Evolutionary conservation across 768 basidiomycete genomes (phyloP), one percentile per base, ranked within the genome.

Genomic region (Myochromella boudieri): DNA sequence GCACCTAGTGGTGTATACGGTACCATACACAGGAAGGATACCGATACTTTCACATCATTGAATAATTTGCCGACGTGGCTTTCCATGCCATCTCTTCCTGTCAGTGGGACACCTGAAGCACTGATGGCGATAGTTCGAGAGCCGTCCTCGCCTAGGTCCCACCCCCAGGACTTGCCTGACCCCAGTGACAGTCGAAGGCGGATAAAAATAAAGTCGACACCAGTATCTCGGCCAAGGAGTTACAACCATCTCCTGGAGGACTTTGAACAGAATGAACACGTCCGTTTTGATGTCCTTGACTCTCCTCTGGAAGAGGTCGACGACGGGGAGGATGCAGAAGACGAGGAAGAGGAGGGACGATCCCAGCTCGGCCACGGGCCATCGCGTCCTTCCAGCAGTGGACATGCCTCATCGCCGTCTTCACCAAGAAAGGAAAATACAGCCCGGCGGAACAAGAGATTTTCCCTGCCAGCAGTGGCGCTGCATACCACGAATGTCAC

Each of bases 401-500:
- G 48, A 6, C 36, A 46, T 7, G 12, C 60, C 12, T 61, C 67
- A 10, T 56, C 61, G 6, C 44, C 54, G 20, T 60, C 66, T 6
- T 63, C 63, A 0, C 62, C 64, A 39, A 56, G 72, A 48, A 72
- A 61, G 55, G 86, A 87, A 59, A 77, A 86, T 51, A 86, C 85
- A 0, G 76, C 75, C 34, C 67, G 84, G 54, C 63, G 80, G 44
- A 46, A 55, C 57, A 86, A 87, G 59, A 77, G 86, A 29, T 89
- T 89, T 57, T 90, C 89, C 39, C 50, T 86, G 40, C 86, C 88
- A 37, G 85, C 85, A n/a, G 71, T 91, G 28, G 87, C 84, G 28
- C 53, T 91, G 61, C 87, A 90, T 53, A 81, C 82, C 24, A 81
- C 81, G 24, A 80, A 77, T 14, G 87, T 91, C 11, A 85, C 82